Percentiles rank a stretch among this genome's conserved stretches.
phyloP scores from a whole-genome alignment of 2,329 filamentous ascomycete species.

The Xylariales sp. region DNA sequence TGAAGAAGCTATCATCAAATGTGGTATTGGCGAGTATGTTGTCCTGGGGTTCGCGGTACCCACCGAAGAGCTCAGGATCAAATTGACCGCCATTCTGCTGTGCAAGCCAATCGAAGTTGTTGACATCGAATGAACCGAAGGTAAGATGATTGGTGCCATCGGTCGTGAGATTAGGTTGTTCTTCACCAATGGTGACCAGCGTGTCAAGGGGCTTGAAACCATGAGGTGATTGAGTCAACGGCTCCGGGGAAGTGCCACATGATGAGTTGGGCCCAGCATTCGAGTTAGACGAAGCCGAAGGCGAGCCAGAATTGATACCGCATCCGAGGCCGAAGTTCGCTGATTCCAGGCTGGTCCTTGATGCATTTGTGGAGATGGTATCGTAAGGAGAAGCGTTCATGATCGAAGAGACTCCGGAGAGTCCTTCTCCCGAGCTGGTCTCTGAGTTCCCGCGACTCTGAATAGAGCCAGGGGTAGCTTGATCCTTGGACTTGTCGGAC shows the following conservation, averaged over 20 bases:
- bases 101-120: slow-evolving; percentile 67
- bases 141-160: slow-evolving; percentile 40
- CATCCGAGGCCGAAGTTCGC: slow-evolving; percentile 39
- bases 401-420: slow-evolving; percentile 51
- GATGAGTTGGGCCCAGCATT: slow-evolving; percentile 57
- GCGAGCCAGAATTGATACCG: slow-evolving; percentile 59
- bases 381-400: slow-evolving; percentile 46
- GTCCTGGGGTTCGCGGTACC: slow-evolving; percentile 86
- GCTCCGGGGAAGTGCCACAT: slow-evolving; percentile 75
- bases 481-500: slow-evolving; percentile 31
- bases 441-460: slow-evolving; percentile 32
- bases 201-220: slow-evolving; percentile 60
- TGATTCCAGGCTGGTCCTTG: slow-evolving; percentile 48
- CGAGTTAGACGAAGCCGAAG: slow-evolving; percentile 58
- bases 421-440: slow-evolving; percentile 38
- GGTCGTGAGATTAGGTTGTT: slow-evolving; percentile 42
- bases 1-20: slow-evolving; percentile 66
- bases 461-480: slow-evolving; percentile 26
- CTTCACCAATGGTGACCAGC: slow-evolving; percentile 61
- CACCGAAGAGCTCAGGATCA: slow-evolving; percentile 85
- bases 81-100: slow-evolving; percentile 82
- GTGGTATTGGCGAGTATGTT: slow-evolving; percentile 65
- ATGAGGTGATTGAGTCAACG: slow-evolving; percentile 65
- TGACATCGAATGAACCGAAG: slow-evolving; percentile 35
- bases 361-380: slow-evolving; percentile 38